Evolutionary conservation across 371 early-diverging fungal species (phyloP), one percentile per base, ranked within the genome.

Genomic region (Phascolomyces articulosus): DNA sequence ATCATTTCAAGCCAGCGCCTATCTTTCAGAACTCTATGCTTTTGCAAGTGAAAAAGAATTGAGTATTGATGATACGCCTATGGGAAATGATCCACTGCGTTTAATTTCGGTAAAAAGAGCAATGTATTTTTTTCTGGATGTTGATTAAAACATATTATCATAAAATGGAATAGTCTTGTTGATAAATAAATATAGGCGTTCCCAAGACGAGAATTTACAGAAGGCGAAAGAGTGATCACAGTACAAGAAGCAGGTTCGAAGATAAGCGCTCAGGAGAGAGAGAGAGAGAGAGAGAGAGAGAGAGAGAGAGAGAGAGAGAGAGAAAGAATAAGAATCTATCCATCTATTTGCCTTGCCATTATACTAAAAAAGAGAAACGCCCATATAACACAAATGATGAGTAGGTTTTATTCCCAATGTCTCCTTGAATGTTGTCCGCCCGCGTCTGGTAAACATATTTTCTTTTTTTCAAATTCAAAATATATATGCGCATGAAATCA

Each of bases 331-430:
- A 31, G 9, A 31, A 3, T 31, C 9, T 31, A n/a, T n/a, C n/a
- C n/a, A n/a, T n/a, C n/a, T n/a, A n/a, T n/a, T n/a, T n/a, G n/a
- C n/a, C n/a, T n/a, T n/a, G n/a, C n/a, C n/a, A n/a, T n/a, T n/a
- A n/a, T n/a, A n/a, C n/a, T n/a, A n/a, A n/a, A n/a, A n/a, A n/a
- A n/a, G 13, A n/a, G 55, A 3, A 55, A 28, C 53, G 27, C n/a
- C 15, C 15, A 38, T 31, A 29, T 55, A 15, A 18, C 40, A 28
- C 31, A 31, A n/a, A n/a, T 8, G 24, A 23, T 15, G 2, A 4
- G 18, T 63, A 65, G 75, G 73, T 29, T 75, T 77, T 40, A n/a
- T 73, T 15, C 77, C 79, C 9, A 79, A 72, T 29, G 68, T 72
- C 1, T 70, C 79, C 23, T 58, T 79, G 29, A 71, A 71, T 34